Percentiles rank a stretch among this genome's conserved stretches.
phyloP scores from a whole-genome alignment of 2,329 filamentous ascomycete genomes.

The Cadophora gregata region DNA sequence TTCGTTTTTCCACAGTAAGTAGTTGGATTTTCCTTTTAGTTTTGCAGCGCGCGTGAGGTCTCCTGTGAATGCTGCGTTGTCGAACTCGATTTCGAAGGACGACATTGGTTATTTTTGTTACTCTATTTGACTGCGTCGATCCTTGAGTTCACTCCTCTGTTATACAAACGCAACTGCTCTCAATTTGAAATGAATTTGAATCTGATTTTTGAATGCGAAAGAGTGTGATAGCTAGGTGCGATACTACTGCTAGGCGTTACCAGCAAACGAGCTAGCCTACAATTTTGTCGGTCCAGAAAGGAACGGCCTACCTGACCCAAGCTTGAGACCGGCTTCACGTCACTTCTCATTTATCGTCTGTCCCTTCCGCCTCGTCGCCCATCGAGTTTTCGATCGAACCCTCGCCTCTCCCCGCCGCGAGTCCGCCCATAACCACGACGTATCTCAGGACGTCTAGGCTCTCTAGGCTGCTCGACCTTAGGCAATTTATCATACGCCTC shows the following conservation, averaged over 20 bases:
- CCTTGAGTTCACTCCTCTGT: background rate
- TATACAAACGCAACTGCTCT: background rate
- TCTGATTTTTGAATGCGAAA: background rate
- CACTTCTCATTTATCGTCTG: background rate
- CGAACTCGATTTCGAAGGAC: background rate
- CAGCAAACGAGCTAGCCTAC: background rate
- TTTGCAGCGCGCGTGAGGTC: background rate
- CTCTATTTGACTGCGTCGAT: background rate
- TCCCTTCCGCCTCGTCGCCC: constrained; percentile 5
- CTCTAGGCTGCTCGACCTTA: constrained; percentile 1
- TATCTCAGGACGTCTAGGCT: constrained; percentile 2
- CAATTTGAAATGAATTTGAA: background rate
- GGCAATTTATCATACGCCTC: constrained; percentile 10
- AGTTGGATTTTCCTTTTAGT: background rate
- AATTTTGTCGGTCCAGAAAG: background rate
- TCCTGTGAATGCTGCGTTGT: background rate
- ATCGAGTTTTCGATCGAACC: background rate
- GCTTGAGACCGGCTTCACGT: background rate
- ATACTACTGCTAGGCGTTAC: background rate
- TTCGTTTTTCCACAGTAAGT: background rate
- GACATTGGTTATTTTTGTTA: background rate
- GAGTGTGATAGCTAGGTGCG: background rate
- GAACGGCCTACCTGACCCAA: background rate
- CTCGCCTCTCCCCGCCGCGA: background rate
- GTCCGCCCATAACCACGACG: constrained; percentile 10